Evolutionary conservation across 768 basidiomycete species (phyloP).

Genomic region (Dentipellis fragilis): DNA sequence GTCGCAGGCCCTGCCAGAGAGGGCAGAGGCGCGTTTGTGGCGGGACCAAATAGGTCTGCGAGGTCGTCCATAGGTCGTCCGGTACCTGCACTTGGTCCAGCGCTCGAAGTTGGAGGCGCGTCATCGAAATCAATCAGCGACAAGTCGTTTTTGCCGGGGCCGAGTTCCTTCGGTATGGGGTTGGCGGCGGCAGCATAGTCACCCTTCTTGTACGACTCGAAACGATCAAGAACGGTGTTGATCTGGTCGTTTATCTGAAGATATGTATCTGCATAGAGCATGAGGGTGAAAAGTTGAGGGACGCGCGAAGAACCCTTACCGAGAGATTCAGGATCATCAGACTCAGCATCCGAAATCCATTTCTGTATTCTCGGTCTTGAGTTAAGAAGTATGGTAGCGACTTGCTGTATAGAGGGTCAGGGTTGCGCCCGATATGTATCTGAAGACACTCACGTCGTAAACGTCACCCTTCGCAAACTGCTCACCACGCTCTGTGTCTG

Average conservation of each 20-base stretch:
- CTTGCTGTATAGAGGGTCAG: conserved; percentile 51
- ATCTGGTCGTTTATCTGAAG: conserved; percentile 97
- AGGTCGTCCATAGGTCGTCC: conserved; percentile 42
- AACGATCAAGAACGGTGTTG: conserved; percentile 83
- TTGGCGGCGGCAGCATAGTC: conserved; percentile 65
- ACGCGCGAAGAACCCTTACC: conserved; percentile 35
- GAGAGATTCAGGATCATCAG: conserved; percentile 82
- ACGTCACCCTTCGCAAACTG: conserved; percentile 81
- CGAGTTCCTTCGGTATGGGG: conserved; percentile 56
- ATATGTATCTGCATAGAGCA: conserved; percentile 62
- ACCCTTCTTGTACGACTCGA: conserved; percentile 89
- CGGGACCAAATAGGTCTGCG: conserved; percentile 43
- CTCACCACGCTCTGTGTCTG: conserved; percentile 62
- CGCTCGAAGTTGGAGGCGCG: conserved; percentile 16
- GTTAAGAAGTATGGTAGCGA: conserved; percentile 66
- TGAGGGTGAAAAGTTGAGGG: neutral
- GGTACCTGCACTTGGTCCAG: conserved; percentile 15
- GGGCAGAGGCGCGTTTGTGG: conserved; percentile 3
- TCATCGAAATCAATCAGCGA: conserved; percentile 82
- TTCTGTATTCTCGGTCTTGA: conserved; percentile 94
- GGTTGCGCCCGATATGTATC: conserved; percentile 2
- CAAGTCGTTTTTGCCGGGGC: conserved; percentile 23
- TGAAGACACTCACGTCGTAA: conserved; percentile 57
- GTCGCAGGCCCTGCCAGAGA: neutral
- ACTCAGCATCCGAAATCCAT: conserved; percentile 92